phyloP scores from a whole-genome alignment of 768 basidiomycete genomes.

The Leccinum obscurum region DNA sequence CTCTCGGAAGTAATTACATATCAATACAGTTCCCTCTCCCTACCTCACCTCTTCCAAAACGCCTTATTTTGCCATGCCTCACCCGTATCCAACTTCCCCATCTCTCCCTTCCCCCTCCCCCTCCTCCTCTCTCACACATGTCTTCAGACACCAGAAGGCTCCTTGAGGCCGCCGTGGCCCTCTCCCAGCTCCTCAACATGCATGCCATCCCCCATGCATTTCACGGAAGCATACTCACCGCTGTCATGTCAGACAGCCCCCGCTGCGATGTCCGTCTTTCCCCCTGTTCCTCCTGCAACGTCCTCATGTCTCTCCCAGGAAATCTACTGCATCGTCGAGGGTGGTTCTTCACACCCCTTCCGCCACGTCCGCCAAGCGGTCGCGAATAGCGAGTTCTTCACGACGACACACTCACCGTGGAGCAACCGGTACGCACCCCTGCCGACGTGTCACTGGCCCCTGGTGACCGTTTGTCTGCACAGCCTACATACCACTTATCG shows the following conservation, averaged over 20 bases:
- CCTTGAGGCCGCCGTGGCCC: slow-evolving; percentile 73
- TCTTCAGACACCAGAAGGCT: slow-evolving; percentile 67
- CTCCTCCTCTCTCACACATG: slow-evolving; percentile 41
- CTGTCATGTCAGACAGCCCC: slow-evolving; percentile 63
- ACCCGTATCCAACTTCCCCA: slow-evolving; percentile 20
- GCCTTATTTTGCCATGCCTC: slow-evolving; percentile 52
- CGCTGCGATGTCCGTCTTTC: slow-evolving; percentile 60
- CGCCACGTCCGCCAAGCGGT: slow-evolving; percentile 78
- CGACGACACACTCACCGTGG: slow-evolving; percentile 78
- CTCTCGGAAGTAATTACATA: slow-evolving; percentile 53
- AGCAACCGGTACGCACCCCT: slow-evolving; percentile 63
- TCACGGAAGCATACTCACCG: slow-evolving; percentile 71
- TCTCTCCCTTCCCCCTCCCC: slow-evolving; percentile 30
- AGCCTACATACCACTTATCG: slow-evolving; percentile 79
- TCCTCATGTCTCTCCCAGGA: slow-evolving; percentile 51
- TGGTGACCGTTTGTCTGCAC: slow-evolving; percentile 15
- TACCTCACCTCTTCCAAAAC: slow-evolving; percentile 39
- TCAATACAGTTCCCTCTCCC: slow-evolving; percentile 39
- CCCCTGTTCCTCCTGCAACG: background rate
- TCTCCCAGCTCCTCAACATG: slow-evolving; percentile 62
- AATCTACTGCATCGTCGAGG: slow-evolving; percentile 82
- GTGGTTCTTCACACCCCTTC: slow-evolving; percentile 71
- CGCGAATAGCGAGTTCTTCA: slow-evolving; percentile 60
- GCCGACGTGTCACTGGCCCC: background rate
- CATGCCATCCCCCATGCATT: slow-evolving; percentile 76